phyloP scores from a whole-genome alignment of 1,284 basidiomycete species.

The Wallemia hederae region DNA sequence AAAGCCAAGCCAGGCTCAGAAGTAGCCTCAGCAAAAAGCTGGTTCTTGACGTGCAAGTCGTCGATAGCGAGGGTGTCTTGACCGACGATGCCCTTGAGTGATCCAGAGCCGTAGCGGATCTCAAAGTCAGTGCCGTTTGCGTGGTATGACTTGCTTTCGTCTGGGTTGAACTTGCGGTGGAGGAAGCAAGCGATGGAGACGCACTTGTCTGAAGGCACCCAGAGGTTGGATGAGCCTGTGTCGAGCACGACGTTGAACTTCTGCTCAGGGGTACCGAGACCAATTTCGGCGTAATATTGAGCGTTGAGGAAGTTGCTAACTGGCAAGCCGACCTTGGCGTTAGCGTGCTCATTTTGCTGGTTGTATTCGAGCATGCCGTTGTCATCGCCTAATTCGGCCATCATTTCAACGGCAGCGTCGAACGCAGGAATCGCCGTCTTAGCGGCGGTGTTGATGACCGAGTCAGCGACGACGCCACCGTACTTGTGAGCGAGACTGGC shows the following conservation, averaged over 20 bases:
- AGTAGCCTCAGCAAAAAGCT: slow-evolving; percentile 87
- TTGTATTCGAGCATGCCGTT: slow-evolving; percentile 29
- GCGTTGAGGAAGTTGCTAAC: slow-evolving; percentile 92
- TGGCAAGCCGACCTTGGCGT: slow-evolving; percentile 27
- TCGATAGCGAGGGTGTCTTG: slow-evolving; percentile 57
- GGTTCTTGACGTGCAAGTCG: slow-evolving; percentile 42
- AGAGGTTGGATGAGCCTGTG: slow-evolving; percentile 71
- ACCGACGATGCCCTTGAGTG: slow-evolving; percentile 88
- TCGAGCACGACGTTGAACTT: slow-evolving; percentile 64
- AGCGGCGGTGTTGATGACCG: slow-evolving; percentile 41
- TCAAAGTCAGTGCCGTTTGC: slow-evolving; percentile 69
- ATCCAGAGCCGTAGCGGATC: slow-evolving; percentile 88
- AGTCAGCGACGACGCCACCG: slow-evolving; percentile 31
- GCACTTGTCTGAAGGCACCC: slow-evolving; percentile 70
- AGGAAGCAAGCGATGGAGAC: slow-evolving; percentile 95
- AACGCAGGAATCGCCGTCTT: slow-evolving; percentile 19
- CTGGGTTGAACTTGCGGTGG: slow-evolving; percentile 71
- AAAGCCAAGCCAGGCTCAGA: slow-evolving; percentile 94
- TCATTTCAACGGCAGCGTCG: slow-evolving; percentile 17
- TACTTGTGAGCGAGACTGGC: slow-evolving; percentile 72
- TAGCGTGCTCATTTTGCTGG: slow-evolving; percentile 38
- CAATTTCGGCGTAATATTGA: slow-evolving; percentile 80
- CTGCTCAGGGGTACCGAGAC: slow-evolving; percentile 52
- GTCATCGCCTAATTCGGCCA: slow-evolving; percentile 23
- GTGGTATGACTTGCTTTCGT: slow-evolving; percentile 60